phyloP scores from a whole-genome alignment of 2,329 filamentous ascomycete species.

The Neofusicoccum kwambonambiense region DNA sequence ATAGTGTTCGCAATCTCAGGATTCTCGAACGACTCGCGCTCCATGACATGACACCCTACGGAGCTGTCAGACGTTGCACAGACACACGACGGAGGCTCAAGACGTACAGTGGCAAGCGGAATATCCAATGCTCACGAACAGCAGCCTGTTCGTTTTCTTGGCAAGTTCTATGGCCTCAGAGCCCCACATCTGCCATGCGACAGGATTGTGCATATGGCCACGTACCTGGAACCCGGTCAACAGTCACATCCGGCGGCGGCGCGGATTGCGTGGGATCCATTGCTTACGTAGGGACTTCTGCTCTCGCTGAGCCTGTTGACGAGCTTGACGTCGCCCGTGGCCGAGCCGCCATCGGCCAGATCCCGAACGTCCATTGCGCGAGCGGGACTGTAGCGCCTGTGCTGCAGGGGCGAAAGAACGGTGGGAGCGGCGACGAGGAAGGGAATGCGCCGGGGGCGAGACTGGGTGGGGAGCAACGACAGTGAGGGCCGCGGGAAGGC shows the following conservation, averaged over 20 bases:
- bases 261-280: background rate
- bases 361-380: conserved; percentile 31
- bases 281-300: conserved; percentile 64
- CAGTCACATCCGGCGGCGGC: conserved; percentile 18
- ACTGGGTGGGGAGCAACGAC: background rate
- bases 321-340: conserved; percentile 4
- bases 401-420: background rate
- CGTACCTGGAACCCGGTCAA: conserved; percentile 53
- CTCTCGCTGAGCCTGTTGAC: conserved; percentile 59
- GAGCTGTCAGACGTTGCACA: conserved; percentile 9
- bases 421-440: background rate
- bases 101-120: conserved; percentile 87
- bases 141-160: conserved; percentile 76
- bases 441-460: background rate
- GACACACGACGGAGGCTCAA: background rate
- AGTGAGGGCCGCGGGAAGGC: background rate
- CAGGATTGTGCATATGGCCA: conserved; percentile 74
- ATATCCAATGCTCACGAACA: conserved; percentile 95
- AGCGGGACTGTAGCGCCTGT: background rate
- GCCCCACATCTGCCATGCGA: conserved; percentile 89
- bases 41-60: conserved; percentile 73
- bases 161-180: conserved; percentile 74
- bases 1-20: conserved; percentile 75
- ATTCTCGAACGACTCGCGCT: conserved; percentile 86
- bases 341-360: conserved; percentile 19